Evolutionary conservation across 73 alveolate species (phyloP).

Genomic region (Paramecium bursaria): DNA sequence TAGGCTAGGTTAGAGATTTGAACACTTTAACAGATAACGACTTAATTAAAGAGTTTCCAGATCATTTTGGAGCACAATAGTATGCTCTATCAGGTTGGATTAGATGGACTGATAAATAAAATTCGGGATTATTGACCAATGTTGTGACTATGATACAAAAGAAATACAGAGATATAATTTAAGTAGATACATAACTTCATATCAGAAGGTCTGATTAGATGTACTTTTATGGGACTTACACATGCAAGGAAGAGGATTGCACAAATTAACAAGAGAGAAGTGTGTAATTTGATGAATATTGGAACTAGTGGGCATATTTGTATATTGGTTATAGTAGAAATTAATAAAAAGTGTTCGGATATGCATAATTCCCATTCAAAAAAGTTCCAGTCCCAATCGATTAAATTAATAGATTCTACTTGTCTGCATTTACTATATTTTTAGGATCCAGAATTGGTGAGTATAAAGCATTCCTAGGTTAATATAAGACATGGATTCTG

Average conservation of each 20-base stretch:
- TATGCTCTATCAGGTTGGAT: constrained; percentile 55
- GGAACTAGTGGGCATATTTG: constrained; percentile 31
- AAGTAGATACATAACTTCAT: constrained; percentile 20
- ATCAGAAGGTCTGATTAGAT: constrained; percentile 13
- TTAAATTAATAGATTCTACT: constrained; percentile 5
- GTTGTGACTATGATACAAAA: constrained; percentile 15
- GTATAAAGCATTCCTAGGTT: constrained; percentile 24
- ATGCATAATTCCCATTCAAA: constrained; percentile 12
- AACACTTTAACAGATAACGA: not conserved
- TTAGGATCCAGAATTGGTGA: not conserved
- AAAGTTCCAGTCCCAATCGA: not conserved
- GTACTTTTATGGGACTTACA: constrained; percentile 5
- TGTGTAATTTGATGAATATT: constrained; percentile 24
- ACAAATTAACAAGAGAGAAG: not conserved
- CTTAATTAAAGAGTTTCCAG: not conserved
- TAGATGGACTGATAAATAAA: constrained; percentile 33
- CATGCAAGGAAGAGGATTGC: constrained; percentile 37
- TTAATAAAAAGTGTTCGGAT: constrained; percentile 4
- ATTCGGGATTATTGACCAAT: not conserved
- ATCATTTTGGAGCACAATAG: constrained; percentile 15
- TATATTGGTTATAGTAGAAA: constrained; percentile 15
- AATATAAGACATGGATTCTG: constrained; percentile 10
- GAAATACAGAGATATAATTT: constrained; percentile 15
- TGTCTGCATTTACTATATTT: constrained; percentile 22
- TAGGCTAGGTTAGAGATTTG: not conserved